Evolutionary conservation across 2,329 filamentous ascomycete species (phyloP).

Genomic region (Fusarium clavum): DNA sequence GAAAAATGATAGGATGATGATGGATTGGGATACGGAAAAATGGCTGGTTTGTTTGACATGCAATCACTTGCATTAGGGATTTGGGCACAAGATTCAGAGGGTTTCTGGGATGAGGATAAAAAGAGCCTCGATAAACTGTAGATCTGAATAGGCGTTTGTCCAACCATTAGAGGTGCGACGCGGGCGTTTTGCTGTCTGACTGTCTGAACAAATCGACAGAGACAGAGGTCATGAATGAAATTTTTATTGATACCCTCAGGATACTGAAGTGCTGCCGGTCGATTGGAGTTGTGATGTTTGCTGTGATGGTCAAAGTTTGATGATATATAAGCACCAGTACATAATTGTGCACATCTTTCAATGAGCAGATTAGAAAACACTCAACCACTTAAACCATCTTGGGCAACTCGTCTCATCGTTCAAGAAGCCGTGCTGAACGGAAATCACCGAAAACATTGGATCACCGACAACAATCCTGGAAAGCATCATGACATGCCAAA

Average conservation of each 20-base stretch:
- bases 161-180: slow-evolving; percentile 46
- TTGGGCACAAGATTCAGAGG: slow-evolving; percentile 34
- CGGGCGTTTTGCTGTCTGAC: slow-evolving; percentile 43
- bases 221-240: slow-evolving; percentile 44
- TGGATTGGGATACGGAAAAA: slow-evolving; percentile 27
- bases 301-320: neutral
- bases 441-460: slow-evolving; percentile 14
- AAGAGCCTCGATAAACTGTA: slow-evolving; percentile 41
- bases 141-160: slow-evolving; percentile 48
- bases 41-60: slow-evolving; percentile 32
- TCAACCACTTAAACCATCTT: neutral
- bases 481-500: slow-evolving; percentile 14
- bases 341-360: neutral
- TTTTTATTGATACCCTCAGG: slow-evolving; percentile 38
- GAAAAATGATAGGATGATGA: slow-evolving; percentile 34
- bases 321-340: slow-evolving; percentile 5
- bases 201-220: slow-evolving; percentile 21
- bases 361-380: neutral
- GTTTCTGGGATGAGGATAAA: slow-evolving; percentile 32
- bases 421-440: slow-evolving; percentile 1
- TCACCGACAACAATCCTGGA: slow-evolving; percentile 16
- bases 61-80: slow-evolving; percentile 36
- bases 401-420: neutral
- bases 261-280: slow-evolving; percentile 44
- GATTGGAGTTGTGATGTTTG: slow-evolving; percentile 19